Base-by-base conservation (phyloP, 371 early-diverging fungal species). In the Lichtheimia ornata region DNA sequence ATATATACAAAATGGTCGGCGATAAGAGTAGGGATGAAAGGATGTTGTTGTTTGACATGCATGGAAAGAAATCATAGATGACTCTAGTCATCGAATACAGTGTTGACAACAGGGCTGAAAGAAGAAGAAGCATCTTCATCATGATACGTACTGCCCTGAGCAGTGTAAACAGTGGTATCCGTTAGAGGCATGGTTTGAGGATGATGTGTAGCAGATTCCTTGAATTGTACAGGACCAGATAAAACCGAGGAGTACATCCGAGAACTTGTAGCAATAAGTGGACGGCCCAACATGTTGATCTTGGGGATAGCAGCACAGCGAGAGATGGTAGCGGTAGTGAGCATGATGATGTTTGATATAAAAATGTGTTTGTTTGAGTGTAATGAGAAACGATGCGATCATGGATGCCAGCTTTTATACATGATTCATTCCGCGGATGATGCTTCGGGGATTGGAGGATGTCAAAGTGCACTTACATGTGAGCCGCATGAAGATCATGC, bases 181-280 rank as follows among this genome's bases (percentile, higher is more conserved):
- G 63, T 62, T 43, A 56, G 24, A 5, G 63, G 63, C 63, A 62
- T 55, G 24, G 53, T 57, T 52, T 62, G 63, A 57, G 56, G 63
- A 40, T 62, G 62, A 22, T 61, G 61, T 1, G 20, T 54, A 35
- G 18, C n/a, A 45, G 30, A 28, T 11, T 54, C 47, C 6, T 53
- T 35, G 41, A 49, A 47, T 17, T 61, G 55, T 24, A 30, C 42
- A 7, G 62, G 30, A 5, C 17, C 15, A 17, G 49, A 18, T 14
- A 49, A 15, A 53, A 40, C 42, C 9, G 47, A 20, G n/a, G 61
- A 30, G n/a, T 56, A 56, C 22, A 42, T 13, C n/a, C 57, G 45
- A 28, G 40, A n/a, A 2, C n/a, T 22, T 22, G n/a, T 17, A 9
- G 22, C 7, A 9, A 47, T 14, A 0, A 28, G 13, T 43, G 57